Evolutionary conservation across 164 flowering plant species (phyloP).

Genomic region (Vitis labrusca): DNA sequence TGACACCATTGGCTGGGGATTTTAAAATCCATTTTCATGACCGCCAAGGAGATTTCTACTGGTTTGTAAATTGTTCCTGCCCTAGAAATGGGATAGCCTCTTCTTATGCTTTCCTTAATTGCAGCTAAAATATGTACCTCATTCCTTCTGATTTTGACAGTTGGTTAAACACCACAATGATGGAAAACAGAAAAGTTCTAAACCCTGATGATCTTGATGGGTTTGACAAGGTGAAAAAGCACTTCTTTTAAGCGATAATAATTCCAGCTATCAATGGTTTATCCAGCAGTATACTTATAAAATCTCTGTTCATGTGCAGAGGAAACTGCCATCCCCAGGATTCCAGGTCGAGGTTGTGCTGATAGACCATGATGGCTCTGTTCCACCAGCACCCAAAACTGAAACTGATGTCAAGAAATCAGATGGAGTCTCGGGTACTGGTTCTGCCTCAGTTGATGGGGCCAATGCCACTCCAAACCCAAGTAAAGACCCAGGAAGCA

Average conservation of each 20-base stretch:
- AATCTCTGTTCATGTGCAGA: slow-evolving; percentile 41
- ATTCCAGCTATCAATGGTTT: slow-evolving; percentile 1
- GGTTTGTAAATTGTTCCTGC: slow-evolving; percentile 35
- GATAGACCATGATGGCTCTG: slow-evolving; percentile 56
- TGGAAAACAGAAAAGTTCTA: slow-evolving; percentile 80
- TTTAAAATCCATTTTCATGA: slow-evolving; percentile 95
- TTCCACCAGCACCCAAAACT: slow-evolving; percentile 29
- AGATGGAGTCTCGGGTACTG: slow-evolving; percentile 42
- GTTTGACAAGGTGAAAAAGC: slow-evolving; percentile 79
- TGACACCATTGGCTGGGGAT: slow-evolving; percentile 86
- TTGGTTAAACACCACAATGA: slow-evolving; percentile 96
- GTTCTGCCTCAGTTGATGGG: slow-evolving; percentile 28
- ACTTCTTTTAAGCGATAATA: neutral
- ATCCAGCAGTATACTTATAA: neutral
- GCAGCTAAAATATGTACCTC: neutral
- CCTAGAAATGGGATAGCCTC: neutral
- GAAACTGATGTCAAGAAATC: slow-evolving; percentile 35
- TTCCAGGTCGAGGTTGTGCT: slow-evolving; percentile 93
- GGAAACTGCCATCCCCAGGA: slow-evolving; percentile 97
- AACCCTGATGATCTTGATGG: slow-evolving; percentile 84
- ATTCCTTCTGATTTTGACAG: slow-evolving; percentile 34
- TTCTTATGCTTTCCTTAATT: neutral
- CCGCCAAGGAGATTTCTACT: slow-evolving; percentile 96
- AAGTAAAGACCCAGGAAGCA: slow-evolving; percentile 36
- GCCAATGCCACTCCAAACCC: slow-evolving; percentile 23